Evolutionary conservation across 2,329 filamentous ascomycete genomes (phyloP).

Genomic region (Nigrograna mackinnonii): DNA sequence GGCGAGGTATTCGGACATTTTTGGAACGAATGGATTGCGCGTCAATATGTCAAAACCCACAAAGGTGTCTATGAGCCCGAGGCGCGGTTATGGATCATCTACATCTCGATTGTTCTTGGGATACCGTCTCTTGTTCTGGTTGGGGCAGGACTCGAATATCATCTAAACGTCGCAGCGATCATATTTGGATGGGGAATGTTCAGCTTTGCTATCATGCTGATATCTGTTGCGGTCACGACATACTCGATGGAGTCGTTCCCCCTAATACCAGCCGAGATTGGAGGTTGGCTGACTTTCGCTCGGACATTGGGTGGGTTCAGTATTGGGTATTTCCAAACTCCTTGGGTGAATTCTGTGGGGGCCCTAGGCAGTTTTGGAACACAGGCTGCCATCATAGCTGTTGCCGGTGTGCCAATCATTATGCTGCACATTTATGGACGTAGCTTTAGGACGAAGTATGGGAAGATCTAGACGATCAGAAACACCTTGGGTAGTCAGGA

Average conservation of each 20-base stretch:
- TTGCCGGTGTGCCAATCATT: conserved; percentile 15
- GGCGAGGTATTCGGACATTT: conserved; percentile 34
- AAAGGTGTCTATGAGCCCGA: conserved; percentile 24
- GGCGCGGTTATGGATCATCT: conserved; percentile 27
- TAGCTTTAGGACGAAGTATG: no score
- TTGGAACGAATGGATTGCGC: conserved; percentile 30
- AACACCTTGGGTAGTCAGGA: no score
- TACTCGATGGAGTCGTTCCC: conserved; percentile 33
- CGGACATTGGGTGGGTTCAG: conserved; percentile 29
- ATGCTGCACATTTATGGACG: conserved; percentile 1
- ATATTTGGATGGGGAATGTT: conserved; percentile 32
- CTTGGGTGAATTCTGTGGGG: conserved; percentile 24
- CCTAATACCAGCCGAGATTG: conserved; percentile 21
- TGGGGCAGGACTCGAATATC: no score
- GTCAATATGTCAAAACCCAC: conserved; percentile 24
- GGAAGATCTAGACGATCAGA: no score
- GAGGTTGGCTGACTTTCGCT: conserved; percentile 30
- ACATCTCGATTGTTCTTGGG: no score
- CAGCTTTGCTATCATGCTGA: conserved; percentile 24
- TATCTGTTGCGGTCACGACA: conserved; percentile 25
- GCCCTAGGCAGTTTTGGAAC: conserved; percentile 26
- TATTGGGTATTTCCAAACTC: conserved; percentile 30
- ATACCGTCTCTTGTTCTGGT: no score
- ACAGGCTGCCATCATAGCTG: conserved; percentile 29
- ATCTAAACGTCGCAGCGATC: no score